Conservation (phyloP, 2,329 filamentous ascomycete genomes). For the Cytospora leucostoma region DNA sequence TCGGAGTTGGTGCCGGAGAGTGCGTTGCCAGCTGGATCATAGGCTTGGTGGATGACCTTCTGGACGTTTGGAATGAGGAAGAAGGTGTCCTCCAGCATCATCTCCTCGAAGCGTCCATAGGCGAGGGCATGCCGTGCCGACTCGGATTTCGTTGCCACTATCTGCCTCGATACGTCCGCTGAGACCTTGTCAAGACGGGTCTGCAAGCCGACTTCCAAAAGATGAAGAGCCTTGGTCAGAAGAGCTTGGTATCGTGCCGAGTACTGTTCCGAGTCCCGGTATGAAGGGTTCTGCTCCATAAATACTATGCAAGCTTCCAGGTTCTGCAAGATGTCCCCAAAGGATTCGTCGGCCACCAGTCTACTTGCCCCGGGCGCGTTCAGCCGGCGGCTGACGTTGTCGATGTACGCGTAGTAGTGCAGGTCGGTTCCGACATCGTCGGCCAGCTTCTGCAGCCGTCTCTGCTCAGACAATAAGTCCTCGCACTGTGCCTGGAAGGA, state of each 20-base stretch:
- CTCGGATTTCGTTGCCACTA: constrained; percentile 57
- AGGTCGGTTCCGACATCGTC: constrained; percentile 85
- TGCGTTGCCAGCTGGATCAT: constrained; percentile 53
- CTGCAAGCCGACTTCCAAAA: constrained; percentile 60
- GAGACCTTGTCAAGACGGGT: constrained; percentile 55
- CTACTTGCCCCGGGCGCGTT: constrained; percentile 90
- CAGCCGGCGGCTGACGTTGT: constrained; percentile 83
- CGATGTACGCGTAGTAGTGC: constrained; percentile 93
- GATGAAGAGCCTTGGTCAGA: constrained; percentile 65
- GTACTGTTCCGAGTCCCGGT: constrained; percentile 86
- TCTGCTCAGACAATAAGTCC: constrained; percentile 79
- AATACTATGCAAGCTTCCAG: constrained; percentile 90
- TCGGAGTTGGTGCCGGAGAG: constrained; percentile 47
- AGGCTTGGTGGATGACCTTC: constrained; percentile 52
- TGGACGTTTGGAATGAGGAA: constrained; percentile 58
- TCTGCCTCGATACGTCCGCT: constrained; percentile 55
- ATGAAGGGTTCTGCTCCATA: constrained; percentile 81
- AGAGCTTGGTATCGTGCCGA: constrained; percentile 83
- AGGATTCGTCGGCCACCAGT: constrained; percentile 80
- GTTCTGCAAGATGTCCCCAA: constrained; percentile 83
- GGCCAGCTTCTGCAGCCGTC: constrained; percentile 74
- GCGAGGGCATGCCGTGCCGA: constrained; percentile 61
- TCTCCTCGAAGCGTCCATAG: constrained; percentile 61
- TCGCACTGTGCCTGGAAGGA: constrained; percentile 92
- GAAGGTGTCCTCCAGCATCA: constrained; percentile 55